Evolutionary conservation across 495 filamentous ascomycete genomes (phyloP).

Genomic region (Chaetomidium leptoderma): DNA sequence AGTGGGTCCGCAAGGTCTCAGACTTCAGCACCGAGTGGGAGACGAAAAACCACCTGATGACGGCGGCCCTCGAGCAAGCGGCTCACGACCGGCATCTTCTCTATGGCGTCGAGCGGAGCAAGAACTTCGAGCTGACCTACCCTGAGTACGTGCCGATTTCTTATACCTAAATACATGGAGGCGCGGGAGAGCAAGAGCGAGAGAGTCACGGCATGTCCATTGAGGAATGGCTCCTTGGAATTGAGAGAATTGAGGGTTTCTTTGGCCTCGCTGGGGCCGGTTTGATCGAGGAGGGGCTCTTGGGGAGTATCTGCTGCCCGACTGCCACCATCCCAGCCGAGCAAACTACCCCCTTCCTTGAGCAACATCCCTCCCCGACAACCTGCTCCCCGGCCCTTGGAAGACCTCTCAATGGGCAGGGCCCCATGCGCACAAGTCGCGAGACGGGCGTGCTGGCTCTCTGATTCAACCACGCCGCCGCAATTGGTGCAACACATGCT

Average conservation of each 20-base stretch:
- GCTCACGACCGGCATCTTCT: constrained; percentile 48
- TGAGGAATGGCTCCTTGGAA: background rate
- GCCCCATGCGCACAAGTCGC: background rate
- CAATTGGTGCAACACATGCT: constrained; percentile 23
- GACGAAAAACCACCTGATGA: constrained; percentile 39
- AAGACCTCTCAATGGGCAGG: background rate
- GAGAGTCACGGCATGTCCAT: background rate
- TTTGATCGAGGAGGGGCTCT: background rate
- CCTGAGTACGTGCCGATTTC: constrained; percentile 43
- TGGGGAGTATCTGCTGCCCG: no score
- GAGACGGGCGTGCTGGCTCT: background rate
- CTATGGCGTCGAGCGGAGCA: constrained; percentile 29
- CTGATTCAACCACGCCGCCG: background rate
- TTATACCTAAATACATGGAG: background rate
- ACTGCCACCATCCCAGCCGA: background rate
- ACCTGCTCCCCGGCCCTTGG: background rate
- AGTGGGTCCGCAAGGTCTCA: constrained; percentile 32
- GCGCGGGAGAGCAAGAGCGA: background rate
- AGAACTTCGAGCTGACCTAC: constrained; percentile 40
- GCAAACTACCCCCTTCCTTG: no score
- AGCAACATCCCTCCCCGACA: background rate
- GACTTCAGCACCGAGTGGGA: constrained; percentile 41
- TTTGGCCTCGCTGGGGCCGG: background rate
- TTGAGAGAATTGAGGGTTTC: background rate
- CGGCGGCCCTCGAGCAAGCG: constrained; percentile 43